Evolutionary conservation across 169 alveolate genomes (phyloP).

Genomic region (Plasmodium chabaudi): DNA sequence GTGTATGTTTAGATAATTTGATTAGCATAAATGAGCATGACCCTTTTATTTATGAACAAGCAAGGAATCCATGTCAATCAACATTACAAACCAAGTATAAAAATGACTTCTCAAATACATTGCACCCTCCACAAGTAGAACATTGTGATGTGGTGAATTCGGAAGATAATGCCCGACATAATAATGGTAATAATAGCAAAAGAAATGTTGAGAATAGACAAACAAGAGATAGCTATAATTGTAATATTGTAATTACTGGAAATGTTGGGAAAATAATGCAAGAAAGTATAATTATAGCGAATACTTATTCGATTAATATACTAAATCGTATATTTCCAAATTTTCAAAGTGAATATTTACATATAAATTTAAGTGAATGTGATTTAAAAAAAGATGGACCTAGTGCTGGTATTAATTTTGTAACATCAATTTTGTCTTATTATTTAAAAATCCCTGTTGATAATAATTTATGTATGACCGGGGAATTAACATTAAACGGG

Average conservation of each 20-base stretch:
- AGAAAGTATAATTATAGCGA: slow-evolving; percentile 93
- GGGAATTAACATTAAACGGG: slow-evolving; percentile 96
- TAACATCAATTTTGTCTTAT: slow-evolving; percentile 90
- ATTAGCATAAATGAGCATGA: too few species aligned
- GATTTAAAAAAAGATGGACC: slow-evolving; percentile 98
- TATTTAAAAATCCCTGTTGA: slow-evolving; percentile 84
- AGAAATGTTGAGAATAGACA: too few species aligned
- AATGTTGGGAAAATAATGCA: slow-evolving; percentile 94
- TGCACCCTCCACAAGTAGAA: too few species aligned
- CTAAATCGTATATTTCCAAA: slow-evolving; percentile 79
- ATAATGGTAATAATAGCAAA: too few species aligned
- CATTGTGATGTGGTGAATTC: too few species aligned
- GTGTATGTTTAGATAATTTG: too few species aligned
- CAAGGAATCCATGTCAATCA: too few species aligned
- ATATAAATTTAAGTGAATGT: slow-evolving; percentile 96
- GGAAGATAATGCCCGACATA: too few species aligned
- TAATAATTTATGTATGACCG: slow-evolving; percentile 95
- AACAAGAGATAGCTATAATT: not conserved
- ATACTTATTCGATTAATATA: slow-evolving; percentile 90
- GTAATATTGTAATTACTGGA: slow-evolving; percentile 92
- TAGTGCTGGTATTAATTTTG: slow-evolving; percentile 94
- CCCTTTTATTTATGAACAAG: too few species aligned
- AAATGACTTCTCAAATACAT: too few species aligned
- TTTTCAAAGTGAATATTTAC: slow-evolving; percentile 90
- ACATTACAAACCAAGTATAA: too few species aligned